Percentiles rank a stretch among this genome's conserved stretches.
phyloP scores from a whole-genome alignment of 495 filamentous ascomycete species.

The Tuber indicum region DNA sequence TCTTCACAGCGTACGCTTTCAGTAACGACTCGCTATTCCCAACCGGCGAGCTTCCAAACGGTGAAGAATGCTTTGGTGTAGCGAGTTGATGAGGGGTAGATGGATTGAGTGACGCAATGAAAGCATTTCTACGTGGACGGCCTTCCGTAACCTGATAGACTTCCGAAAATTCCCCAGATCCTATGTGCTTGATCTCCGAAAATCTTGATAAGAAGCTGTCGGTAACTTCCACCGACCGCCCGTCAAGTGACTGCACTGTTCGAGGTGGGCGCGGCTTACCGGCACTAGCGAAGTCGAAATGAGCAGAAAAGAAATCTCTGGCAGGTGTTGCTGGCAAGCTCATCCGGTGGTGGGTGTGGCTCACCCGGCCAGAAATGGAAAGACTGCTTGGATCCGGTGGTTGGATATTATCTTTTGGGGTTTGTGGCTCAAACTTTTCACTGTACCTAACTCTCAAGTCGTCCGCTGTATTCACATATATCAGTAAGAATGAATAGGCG shows the following conservation, averaged over 20 bases:
- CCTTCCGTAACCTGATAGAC: conserved; percentile 72
- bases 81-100: conserved; percentile 36
- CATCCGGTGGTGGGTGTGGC: conserved; percentile 42
- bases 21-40: conserved; percentile 45
- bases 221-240: conserved; percentile 31
- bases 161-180: conserved; percentile 84
- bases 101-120: conserved; percentile 28
- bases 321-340: conserved; percentile 27
- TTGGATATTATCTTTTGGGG: conserved; percentile 65
- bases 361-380: conserved; percentile 59
- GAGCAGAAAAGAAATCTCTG: conserved; percentile 15
- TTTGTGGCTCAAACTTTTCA: conserved; percentile 61
- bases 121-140: conserved; percentile 31
- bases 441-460: background rate
- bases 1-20: conserved; percentile 86
- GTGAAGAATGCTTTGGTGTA: conserved; percentile 47
- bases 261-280: conserved; percentile 17
- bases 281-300: background rate
- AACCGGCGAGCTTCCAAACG: conserved; percentile 36
- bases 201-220: conserved; percentile 52
- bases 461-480: background rate
- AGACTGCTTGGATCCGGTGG: conserved; percentile 76
- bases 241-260: conserved; percentile 26
- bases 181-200: conserved; percentile 65
- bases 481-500: background rate